These are phyloP conservation scores for Effrenium voratum DNA, from an alignment of 73 alveolate species.

Conservation along the genomic window DNA sequence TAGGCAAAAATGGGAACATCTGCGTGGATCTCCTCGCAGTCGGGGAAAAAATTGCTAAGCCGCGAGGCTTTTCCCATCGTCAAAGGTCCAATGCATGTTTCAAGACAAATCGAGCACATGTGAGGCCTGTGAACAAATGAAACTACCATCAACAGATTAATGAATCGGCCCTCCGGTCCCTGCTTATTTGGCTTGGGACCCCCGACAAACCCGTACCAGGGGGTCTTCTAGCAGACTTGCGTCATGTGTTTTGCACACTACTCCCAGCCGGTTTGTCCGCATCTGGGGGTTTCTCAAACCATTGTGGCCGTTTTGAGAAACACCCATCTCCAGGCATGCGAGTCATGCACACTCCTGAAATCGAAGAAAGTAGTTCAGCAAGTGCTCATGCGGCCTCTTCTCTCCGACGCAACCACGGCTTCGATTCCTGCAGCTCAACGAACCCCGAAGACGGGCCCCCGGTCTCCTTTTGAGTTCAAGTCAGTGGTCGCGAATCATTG, in stretches of 20 bases:
- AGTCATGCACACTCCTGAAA: slow-evolving; percentile 22
- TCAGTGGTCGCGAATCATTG: not conserved
- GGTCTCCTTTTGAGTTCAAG: not conserved
- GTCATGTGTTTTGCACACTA: not conserved
- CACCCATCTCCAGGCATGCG: not conserved
- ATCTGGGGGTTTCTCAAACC: too few relatives aligned
- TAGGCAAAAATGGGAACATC: slow-evolving; percentile 47
- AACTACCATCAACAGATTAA: not conserved
- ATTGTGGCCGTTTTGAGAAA: not conserved
- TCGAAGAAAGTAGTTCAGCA: slow-evolving; percentile 83
- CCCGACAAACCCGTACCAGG: not conserved
- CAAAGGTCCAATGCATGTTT: not conserved
- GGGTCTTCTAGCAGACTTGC: not conserved
- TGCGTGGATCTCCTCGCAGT: slow-evolving; percentile 66
- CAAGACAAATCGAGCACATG: not conserved
- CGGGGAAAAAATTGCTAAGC: not conserved
- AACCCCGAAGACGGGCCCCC: not conserved
- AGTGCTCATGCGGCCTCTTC: slow-evolving; percentile 55
- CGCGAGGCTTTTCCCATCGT: not conserved
- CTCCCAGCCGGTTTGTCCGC: not conserved
- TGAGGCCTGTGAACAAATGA: not conserved
- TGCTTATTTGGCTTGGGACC: not conserved
- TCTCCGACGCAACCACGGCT: slow-evolving; percentile 80
- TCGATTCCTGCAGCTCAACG: slow-evolving; percentile 17
- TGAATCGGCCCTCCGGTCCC: not conserved